Evolutionary conservation across 116 monocot genomes (phyloP).

Genomic region (Dioscorea cayenensis): DNA sequence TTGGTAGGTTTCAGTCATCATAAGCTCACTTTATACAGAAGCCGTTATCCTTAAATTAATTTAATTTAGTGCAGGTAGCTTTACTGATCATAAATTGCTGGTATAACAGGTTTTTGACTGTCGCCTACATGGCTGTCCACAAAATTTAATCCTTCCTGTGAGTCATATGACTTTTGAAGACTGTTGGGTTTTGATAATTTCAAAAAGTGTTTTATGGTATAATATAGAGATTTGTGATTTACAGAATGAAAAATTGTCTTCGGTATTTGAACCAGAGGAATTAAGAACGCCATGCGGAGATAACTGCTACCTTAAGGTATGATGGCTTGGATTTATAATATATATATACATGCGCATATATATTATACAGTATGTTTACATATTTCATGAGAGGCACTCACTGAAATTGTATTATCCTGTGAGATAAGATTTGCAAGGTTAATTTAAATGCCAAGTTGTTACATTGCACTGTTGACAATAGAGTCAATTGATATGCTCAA

Average conservation of each 20-base stretch:
- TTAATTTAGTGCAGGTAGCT: background rate
- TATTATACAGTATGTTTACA: no score
- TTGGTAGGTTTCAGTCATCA: conserved; percentile 40
- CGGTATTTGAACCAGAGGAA: conserved; percentile 57
- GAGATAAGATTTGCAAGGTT: no score
- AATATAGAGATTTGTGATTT: conserved; percentile 20
- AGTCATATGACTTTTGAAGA: conserved; percentile 21
- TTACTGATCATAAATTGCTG: background rate
- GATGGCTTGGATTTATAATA: background rate
- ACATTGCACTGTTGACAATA: no score
- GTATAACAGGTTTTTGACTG: conserved; percentile 78
- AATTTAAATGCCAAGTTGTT: no score
- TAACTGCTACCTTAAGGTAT: conserved; percentile 85
- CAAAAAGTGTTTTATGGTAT: conserved; percentile 15
- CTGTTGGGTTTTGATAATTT: conserved; percentile 5
- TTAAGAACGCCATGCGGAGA: conserved; percentile 65
- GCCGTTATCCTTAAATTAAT: background rate
- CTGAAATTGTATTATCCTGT: no score
- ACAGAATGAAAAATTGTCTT: conserved; percentile 80
- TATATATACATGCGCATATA: no score
- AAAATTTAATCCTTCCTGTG: conserved; percentile 68
- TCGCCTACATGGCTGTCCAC: conserved; percentile 93
- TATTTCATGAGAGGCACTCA: no score
- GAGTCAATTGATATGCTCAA: no score
- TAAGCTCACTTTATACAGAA: background rate